Conservation (phyloP, 805 yeast species). For the Suhomyces pyralidae region DNA sequence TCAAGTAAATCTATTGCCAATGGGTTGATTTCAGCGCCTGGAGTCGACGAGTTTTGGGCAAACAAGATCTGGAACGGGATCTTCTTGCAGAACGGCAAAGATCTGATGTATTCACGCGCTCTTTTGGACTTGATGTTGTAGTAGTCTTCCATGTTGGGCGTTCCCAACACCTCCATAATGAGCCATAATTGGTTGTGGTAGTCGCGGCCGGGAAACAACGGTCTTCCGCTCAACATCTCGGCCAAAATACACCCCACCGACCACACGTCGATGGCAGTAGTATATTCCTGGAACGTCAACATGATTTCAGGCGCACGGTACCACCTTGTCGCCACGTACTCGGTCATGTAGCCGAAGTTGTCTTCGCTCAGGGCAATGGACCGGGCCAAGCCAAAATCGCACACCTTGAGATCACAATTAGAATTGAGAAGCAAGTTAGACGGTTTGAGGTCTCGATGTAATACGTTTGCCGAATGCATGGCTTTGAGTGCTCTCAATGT, state of each 20-base stretch:
- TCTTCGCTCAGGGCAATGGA: constrained; percentile 60
- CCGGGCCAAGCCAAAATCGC: constrained; percentile 91
- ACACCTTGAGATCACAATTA: constrained; percentile 89
- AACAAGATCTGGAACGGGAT: constrained; percentile 51
- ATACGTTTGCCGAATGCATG: constrained; percentile 88
- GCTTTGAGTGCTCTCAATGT: constrained; percentile 87
- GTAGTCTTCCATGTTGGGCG: constrained; percentile 80
- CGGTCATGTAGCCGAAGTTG: constrained; percentile 84
- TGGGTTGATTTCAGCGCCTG: constrained; percentile 27
- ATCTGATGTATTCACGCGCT: constrained; percentile 83
- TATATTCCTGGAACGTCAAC: constrained; percentile 90
- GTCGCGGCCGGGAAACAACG: constrained; percentile 91
- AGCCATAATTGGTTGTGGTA: constrained; percentile 87
- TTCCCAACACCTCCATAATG: constrained; percentile 81
- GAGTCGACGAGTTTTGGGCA: constrained; percentile 9
- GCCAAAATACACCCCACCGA: constrained; percentile 95
- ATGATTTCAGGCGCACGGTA: constrained; percentile 97
- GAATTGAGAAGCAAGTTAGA: constrained; percentile 81
- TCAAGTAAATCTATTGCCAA: constrained; percentile 58
- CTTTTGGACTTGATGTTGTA: constrained; percentile 71
- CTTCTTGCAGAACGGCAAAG: constrained; percentile 69
- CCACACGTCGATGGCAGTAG: constrained; percentile 96
- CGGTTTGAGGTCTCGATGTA: constrained; percentile 92
- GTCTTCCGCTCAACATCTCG: constrained; percentile 81
- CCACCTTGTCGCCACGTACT: constrained; percentile 97